Evolutionary conservation across 345 rosid species (phyloP).

Genomic region (Syzygium aromaticum): DNA sequence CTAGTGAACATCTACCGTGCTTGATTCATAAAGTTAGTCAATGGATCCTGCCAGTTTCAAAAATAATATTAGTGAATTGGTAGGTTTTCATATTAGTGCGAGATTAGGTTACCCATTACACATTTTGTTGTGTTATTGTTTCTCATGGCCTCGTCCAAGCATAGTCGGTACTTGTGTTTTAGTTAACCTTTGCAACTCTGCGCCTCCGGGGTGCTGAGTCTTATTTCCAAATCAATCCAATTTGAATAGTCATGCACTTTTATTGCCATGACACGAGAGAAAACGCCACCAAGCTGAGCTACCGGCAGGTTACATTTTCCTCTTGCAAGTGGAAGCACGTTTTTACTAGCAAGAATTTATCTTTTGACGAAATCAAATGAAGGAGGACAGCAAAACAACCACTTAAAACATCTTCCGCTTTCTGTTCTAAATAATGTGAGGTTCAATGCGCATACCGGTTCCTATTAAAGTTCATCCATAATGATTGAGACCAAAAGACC

Average conservation of each 20-base stretch:
- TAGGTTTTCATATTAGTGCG: background rate
- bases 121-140: background rate
- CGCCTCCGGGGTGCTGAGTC: background rate
- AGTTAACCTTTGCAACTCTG: background rate
- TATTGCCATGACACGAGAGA: background rate
- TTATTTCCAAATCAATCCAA: background rate
- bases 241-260: background rate
- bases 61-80: background rate
- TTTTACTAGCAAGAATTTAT: background rate
- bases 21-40: background rate
- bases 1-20: background rate
- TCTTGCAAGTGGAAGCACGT: background rate
- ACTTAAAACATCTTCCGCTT: background rate
- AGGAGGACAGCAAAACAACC: background rate
- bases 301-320: background rate
- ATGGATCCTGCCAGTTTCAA: background rate
- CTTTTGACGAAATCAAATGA: background rate
- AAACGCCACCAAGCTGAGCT: background rate
- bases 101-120: background rate
- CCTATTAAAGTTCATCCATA: background rate
- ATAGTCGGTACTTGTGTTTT: background rate
- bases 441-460: background rate
- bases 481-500: background rate
- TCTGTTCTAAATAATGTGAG: background rate
- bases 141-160: background rate